Percentiles rank a stretch among this genome's conserved stretches.
phyloP scores from a whole-genome alignment of 2,329 filamentous ascomycete genomes.

The Exophiala aquamarina region DNA sequence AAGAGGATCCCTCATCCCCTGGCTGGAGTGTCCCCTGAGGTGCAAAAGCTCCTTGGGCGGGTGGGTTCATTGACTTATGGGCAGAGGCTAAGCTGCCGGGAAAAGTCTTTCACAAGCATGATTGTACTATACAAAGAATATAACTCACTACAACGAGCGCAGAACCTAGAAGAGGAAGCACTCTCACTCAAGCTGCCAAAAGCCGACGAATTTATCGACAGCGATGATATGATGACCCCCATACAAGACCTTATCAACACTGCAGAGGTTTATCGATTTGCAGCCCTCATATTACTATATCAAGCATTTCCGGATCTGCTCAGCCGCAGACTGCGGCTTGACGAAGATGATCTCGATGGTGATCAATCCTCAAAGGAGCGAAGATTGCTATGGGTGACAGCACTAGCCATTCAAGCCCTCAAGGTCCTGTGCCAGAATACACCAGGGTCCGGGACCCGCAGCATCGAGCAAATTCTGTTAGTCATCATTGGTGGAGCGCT shows the following conservation, averaged over 20 bases:
- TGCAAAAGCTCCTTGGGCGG: conserved; percentile 4
- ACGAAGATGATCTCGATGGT: not conserved
- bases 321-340: not conserved
- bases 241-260: conserved; percentile 8
- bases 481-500: conserved; percentile 9
- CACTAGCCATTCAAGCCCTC: conserved; percentile 2
- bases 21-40: conserved; percentile 4
- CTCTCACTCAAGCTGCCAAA: conserved; percentile 1
- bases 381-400: conserved; percentile 3
- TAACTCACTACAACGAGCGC: not conserved
- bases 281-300: conserved; percentile 8
- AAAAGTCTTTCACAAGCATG: conserved; percentile 1
- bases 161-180: conserved; percentile 3
- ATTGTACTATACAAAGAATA: conserved; percentile 1
- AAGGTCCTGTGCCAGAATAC: conserved; percentile 2
- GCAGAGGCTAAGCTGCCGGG: conserved; percentile 2
- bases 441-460: conserved; percentile 3
- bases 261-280: conserved; percentile 7
- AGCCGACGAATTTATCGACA: conserved; percentile 1
- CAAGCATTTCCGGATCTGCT: conserved; percentile 9
- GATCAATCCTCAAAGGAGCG: not conserved
- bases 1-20: conserved; percentile 7
- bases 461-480: conserved; percentile 9
- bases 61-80: conserved; percentile 3
- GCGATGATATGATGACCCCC: conserved; percentile 1